Evolutionary conservation across 352 stramenopile genomes (phyloP).

Genomic region (Phytophthora tentaculata): DNA sequence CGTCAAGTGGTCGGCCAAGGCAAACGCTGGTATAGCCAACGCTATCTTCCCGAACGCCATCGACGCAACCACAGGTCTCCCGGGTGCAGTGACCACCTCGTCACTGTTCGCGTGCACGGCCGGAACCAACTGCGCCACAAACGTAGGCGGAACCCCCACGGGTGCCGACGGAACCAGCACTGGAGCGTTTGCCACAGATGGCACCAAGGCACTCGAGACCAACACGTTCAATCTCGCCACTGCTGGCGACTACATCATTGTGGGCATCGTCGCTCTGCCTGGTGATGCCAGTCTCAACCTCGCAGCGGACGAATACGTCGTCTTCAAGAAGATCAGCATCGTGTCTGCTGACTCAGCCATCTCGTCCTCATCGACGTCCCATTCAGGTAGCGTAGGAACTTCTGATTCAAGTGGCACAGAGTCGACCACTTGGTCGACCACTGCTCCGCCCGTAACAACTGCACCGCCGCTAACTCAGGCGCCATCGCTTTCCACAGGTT

Average conservation of each 20-base stretch:
- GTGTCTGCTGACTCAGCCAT: slow-evolving; percentile 53
- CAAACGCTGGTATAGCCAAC: slow-evolving; percentile 36
- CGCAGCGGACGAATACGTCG: slow-evolving; percentile 64
- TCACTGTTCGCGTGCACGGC: slow-evolving; percentile 64
- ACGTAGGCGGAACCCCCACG: slow-evolving; percentile 45
- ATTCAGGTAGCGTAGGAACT: slow-evolving; percentile 36
- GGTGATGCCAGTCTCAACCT: slow-evolving; percentile 58
- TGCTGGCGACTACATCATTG: slow-evolving; percentile 65
- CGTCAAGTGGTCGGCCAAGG: slow-evolving; percentile 60
- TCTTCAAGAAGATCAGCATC: slow-evolving; percentile 73
- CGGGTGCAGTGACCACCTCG: slow-evolving; percentile 44
- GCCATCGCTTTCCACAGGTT: slow-evolving; percentile 35
- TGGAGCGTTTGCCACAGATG: slow-evolving; percentile 51
- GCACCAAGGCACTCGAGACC: slow-evolving; percentile 53
- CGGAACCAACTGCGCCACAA: slow-evolving; percentile 69
- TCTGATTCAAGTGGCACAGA: slow-evolving; percentile 15
- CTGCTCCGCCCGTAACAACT: slow-evolving; percentile 33
- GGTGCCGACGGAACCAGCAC: slow-evolving; percentile 40
- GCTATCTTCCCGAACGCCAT: slow-evolving; percentile 74
- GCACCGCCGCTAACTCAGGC: slow-evolving; percentile 29
- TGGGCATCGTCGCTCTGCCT: slow-evolving; percentile 66
- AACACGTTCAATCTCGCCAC: slow-evolving; percentile 59
- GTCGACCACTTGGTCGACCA: slow-evolving; percentile 12
- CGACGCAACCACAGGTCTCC: slow-evolving; percentile 46
- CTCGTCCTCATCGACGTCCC: slow-evolving; percentile 29